Conservation (phyloP, 306 rosid genomes). For the Dryas drummondii region DNA sequence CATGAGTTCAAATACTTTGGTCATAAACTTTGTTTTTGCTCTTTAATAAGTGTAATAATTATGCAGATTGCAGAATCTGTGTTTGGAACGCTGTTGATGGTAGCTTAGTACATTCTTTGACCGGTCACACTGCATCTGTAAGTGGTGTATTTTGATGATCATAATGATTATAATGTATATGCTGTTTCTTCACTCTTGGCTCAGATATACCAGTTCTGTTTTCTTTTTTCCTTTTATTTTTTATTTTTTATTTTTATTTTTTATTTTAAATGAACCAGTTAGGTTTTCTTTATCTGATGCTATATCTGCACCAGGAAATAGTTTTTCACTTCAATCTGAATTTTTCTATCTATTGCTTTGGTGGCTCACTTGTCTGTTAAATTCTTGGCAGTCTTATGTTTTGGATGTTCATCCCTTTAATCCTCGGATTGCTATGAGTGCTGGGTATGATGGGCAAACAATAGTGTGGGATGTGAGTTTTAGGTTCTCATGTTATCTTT, state of each 20-base stretch:
- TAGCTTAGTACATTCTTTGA: conserved; percentile 89
- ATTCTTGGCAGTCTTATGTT: conserved; percentile 71
- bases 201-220: neutral
- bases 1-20: neutral
- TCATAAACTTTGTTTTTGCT: neutral
- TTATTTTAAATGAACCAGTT: neutral
- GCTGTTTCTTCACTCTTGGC: conserved; percentile 7
- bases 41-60: neutral
- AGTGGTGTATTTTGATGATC: conserved; percentile 20
- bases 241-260: no score
- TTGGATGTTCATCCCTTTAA: conserved; percentile 97
- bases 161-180: neutral
- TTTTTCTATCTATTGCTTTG: conserved; percentile 21
- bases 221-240: no score
- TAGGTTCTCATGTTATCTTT: conserved; percentile 16
- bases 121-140: conserved; percentile 85
- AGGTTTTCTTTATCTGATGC: conserved; percentile 15
- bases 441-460: conserved; percentile 87
- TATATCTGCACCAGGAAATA: conserved; percentile 12
- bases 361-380: conserved; percentile 34
- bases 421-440: conserved; percentile 96
- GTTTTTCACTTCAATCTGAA: conserved; percentile 16
- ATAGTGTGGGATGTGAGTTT: conserved; percentile 94
- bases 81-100: conserved; percentile 98
- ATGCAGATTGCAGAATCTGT: conserved; percentile 89